Evolutionary conservation across 75 land plant genomes (phyloP).

Genomic region (Picea sitchensis): DNA sequence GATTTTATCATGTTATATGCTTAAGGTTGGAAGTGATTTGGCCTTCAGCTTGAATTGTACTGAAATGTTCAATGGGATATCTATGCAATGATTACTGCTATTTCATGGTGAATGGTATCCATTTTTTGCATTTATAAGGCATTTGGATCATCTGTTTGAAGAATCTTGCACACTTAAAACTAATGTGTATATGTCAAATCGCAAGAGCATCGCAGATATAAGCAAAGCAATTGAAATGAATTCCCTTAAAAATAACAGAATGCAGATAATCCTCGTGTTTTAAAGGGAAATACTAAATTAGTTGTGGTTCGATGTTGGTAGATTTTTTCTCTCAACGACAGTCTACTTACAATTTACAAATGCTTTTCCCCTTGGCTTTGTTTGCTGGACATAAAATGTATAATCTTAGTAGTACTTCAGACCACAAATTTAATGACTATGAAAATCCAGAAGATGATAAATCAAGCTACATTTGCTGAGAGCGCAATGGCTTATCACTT

Average conservation of each 20-base stretch:
- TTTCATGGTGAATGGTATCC: not conserved
- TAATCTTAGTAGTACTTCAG: too few relatives aligned
- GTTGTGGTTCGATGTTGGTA: not conserved
- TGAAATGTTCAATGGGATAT: conserved; percentile 5
- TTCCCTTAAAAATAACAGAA: not conserved
- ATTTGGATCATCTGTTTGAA: not conserved
- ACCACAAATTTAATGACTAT: too few relatives aligned
- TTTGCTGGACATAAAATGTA: too few relatives aligned
- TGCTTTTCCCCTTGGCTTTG: too few relatives aligned
- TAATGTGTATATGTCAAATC: not conserved
- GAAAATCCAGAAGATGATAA: too few relatives aligned
- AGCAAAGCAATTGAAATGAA: not conserved
- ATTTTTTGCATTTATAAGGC: not conserved
- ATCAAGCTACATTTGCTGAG: too few relatives aligned
- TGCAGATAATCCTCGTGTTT: not conserved
- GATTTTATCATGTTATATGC: not conserved
- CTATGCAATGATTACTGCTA: not conserved
- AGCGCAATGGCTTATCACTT: too few relatives aligned
- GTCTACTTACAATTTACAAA: too few relatives aligned
- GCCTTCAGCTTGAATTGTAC: conserved; percentile 1
- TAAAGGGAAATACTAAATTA: not conserved
- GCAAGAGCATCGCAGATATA: not conserved
- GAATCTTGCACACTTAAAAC: not conserved
- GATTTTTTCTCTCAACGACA: not conserved
- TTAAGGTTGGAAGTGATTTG: not conserved